Percentiles rank a stretch among this genome's conserved stretches.
These are phyloP conservation scores for Boletus pseudo-olivaceus DNA, from an alignment of 768 basidiomycete genomes.

Conservation along the genomic window DNA sequence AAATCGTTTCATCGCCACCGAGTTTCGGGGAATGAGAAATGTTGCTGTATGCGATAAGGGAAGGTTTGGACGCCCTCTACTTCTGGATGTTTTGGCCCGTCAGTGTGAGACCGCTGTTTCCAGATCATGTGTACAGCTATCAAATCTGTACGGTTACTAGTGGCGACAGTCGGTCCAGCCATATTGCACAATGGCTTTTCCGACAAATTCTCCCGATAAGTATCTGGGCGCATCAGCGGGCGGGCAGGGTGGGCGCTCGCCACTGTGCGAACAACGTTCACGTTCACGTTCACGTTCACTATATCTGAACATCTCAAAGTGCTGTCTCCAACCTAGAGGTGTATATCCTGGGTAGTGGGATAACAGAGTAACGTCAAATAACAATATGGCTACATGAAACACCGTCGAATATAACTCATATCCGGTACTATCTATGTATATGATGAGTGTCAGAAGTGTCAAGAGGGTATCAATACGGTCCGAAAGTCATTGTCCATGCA, in stretches of 20 bases:
- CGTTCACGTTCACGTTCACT: no score
- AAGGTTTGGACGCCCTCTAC: background rate
- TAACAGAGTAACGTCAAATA: no score
- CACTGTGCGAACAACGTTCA: no score
- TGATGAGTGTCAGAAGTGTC: background rate
- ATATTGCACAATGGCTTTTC: background rate
- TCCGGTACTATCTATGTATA: background rate
- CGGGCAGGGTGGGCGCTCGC: no score
- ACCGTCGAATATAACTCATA: background rate
- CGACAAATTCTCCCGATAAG: background rate
- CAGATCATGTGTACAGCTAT: background rate
- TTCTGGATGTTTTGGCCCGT: background rate
- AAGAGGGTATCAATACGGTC: background rate
- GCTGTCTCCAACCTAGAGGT: no score
- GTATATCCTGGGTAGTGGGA: no score
- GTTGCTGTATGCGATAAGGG: background rate
- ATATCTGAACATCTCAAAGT: no score
- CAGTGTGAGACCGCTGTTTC: no score
- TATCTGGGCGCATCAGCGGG: background rate
- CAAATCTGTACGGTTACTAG: background rate
- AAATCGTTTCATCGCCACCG: no score
- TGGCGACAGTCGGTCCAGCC: background rate
- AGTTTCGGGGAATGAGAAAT: background rate
- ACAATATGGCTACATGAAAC: constrained; percentile 1
- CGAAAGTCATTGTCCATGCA: background rate